A percentile compares a stretch with the other conserved stretches of the same genome.
Conservation (phyloP, 169 alveolate species). For the Plasmodium billcollinsi region DNA sequence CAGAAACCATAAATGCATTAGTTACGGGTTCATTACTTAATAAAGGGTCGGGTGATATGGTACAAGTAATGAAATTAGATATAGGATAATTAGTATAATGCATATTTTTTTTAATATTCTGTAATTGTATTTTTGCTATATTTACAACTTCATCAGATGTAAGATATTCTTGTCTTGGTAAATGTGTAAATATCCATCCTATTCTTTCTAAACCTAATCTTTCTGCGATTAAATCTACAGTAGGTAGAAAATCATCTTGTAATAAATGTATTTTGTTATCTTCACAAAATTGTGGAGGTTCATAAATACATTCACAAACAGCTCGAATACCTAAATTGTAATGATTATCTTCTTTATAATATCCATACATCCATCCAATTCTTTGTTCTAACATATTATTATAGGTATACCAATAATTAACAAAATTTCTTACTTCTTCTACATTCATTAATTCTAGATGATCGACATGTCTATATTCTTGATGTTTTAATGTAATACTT, state of each 20-base stretch:
- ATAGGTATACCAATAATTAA: slow-evolving; percentile 92
- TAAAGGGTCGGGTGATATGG: slow-evolving; percentile 88
- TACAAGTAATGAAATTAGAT: slow-evolving; percentile 87
- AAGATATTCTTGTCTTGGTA: slow-evolving; percentile 95
- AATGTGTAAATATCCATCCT: slow-evolving; percentile 96
- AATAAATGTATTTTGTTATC: slow-evolving; percentile 76
- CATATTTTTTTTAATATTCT: slow-evolving; percentile 44
- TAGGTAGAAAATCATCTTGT: slow-evolving; percentile 82
- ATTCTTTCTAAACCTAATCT: slow-evolving; percentile 95
- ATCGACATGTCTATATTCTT: slow-evolving; percentile 98
- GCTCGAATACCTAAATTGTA: slow-evolving; percentile 98
- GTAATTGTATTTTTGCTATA: slow-evolving; percentile 82
- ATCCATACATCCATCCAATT: slow-evolving; percentile 98
- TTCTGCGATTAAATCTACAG: slow-evolving; percentile 94
- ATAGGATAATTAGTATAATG: slow-evolving; percentile 91
- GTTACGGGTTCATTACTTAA: slow-evolving; percentile 87
- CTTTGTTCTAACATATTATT: slow-evolving; percentile 93
- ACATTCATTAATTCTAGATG: slow-evolving; percentile 97
- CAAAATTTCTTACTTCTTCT: slow-evolving; percentile 94
- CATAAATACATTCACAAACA: slow-evolving; percentile 97
- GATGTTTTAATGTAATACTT: slow-evolving; percentile 96
- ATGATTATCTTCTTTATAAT: slow-evolving; percentile 97
- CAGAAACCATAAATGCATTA: slow-evolving; percentile 92
- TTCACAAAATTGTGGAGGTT: slow-evolving; percentile 95
- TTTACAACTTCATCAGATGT: slow-evolving; percentile 94